Percentiles rank a stretch among this genome's conserved stretches.
Evolutionary conservation across 2,329 filamentous ascomycete species (phyloP).

Genomic region (Pezicula radicicola): DNA sequence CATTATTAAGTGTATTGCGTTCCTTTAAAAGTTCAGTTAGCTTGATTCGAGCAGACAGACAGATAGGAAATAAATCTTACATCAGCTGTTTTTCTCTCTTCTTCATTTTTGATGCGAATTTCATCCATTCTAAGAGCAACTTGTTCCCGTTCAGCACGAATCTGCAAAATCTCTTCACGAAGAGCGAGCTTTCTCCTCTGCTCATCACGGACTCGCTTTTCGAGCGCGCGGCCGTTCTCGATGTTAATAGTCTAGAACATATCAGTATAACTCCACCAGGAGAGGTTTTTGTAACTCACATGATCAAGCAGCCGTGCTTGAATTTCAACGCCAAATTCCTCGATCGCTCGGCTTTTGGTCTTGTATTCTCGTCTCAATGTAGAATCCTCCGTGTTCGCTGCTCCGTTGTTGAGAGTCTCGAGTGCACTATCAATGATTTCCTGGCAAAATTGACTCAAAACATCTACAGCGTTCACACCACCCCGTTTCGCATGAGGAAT

Average conservation of each 20-base stretch:
- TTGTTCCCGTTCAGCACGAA: conserved; percentile 58
- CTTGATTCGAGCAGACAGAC: conserved; percentile 12
- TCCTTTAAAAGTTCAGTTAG: conserved; percentile 31
- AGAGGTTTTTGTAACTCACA: conserved; percentile 37
- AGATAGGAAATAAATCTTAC: conserved; percentile 33
- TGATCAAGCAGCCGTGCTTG: conserved; percentile 54
- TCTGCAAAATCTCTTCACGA: conserved; percentile 56
- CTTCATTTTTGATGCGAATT: conserved; percentile 57
- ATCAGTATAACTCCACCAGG: conserved; percentile 8
- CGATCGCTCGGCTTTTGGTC: conserved; percentile 53
- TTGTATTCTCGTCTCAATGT: conserved; percentile 50
- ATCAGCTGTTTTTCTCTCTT: conserved; percentile 47
- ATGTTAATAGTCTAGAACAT: conserved; percentile 50
- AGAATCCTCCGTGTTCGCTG: conserved; percentile 38
- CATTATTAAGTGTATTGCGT: conserved; percentile 48
- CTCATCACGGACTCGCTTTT: conserved; percentile 53
- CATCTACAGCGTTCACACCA: conserved; percentile 61
- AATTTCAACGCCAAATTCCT: conserved; percentile 57
- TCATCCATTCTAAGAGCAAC: conserved; percentile 62
- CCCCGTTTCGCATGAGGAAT: conserved; percentile 51
- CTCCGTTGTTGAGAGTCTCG: conserved; percentile 42
- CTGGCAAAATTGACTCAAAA: conserved; percentile 58
- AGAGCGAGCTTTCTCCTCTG: conserved; percentile 54
- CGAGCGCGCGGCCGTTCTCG: conserved; percentile 54
- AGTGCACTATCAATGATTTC: conserved; percentile 54